Evolutionary conservation across 2,329 filamentous ascomycete species (phyloP).

Genomic region (Sphaerulina musiva): DNA sequence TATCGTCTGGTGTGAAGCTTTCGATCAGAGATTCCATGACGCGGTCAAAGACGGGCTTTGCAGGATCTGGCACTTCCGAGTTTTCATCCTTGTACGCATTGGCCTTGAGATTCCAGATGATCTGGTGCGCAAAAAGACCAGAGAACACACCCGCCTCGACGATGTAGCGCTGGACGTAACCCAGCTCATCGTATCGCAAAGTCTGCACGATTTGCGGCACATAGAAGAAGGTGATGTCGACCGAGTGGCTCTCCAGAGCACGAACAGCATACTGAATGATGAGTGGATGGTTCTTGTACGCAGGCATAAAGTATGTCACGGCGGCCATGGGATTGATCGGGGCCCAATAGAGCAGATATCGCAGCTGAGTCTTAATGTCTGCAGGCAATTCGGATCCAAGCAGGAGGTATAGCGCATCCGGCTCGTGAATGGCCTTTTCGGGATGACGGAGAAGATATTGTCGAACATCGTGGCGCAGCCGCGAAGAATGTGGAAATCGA

Average conservation of each 20-base stretch:
- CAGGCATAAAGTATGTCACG: conserved; percentile 85
- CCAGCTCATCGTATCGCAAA: conserved; percentile 82
- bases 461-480: conserved; percentile 68
- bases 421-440: conserved; percentile 71
- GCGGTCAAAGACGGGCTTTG: conserved; percentile 87
- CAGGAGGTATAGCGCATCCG: conserved; percentile 75
- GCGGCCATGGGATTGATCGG: conserved; percentile 89
- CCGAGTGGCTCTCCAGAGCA: conserved; percentile 83
- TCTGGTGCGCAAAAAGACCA: conserved; percentile 97
- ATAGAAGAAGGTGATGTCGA: conserved; percentile 98
- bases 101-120: conserved; percentile 99
- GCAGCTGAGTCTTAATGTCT: conserved; percentile 79
- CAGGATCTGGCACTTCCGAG: conserved; percentile 77
- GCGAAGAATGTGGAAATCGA: conserved; percentile 65
- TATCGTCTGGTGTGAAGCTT: conserved; percentile 73
- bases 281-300: conserved; percentile 85
- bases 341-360: conserved; percentile 90
- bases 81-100: conserved; percentile 98
- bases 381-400: conserved; percentile 68
- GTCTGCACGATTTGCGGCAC: conserved; percentile 97
- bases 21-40: conserved; percentile 79
- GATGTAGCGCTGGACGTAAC: conserved; percentile 94
- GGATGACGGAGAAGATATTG: conserved; percentile 75
- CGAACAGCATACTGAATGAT: conserved; percentile 96
- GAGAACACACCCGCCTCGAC: conserved; percentile 95